phyloP scores from a whole-genome alignment of 2,329 filamentous ascomycete species.

The Aaosphaeria arxii region DNA sequence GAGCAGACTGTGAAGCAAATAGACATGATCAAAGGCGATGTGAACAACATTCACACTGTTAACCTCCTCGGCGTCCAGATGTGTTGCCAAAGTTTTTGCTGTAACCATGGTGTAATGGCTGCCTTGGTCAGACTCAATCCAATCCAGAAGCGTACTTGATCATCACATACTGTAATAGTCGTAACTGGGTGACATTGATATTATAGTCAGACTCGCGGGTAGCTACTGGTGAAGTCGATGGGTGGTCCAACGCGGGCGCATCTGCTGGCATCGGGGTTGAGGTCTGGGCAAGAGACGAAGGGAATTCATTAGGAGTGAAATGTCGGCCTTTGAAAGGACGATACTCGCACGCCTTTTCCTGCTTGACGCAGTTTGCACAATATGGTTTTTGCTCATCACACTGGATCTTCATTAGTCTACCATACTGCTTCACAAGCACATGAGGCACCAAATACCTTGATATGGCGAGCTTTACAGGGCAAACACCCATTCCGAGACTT shows the following conservation, averaged over 20 bases:
- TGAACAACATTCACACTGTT: slow-evolving; percentile 21
- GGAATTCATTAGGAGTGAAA: background rate
- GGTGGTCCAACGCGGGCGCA: slow-evolving; percentile 1
- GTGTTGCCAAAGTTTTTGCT: slow-evolving; percentile 16
- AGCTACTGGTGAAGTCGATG: background rate
- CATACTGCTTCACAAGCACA: background rate
- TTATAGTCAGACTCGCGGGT: no score
- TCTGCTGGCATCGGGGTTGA: slow-evolving; percentile 17
- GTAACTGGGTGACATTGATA: slow-evolving; percentile 20
- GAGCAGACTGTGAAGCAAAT: slow-evolving; percentile 44
- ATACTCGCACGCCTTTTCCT: slow-evolving; percentile 26
- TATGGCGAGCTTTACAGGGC: slow-evolving; percentile 12
- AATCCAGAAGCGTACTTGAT: no score
- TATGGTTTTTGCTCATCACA: slow-evolving; percentile 30
- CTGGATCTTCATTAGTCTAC: slow-evolving; percentile 5
- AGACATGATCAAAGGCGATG: slow-evolving; percentile 41
- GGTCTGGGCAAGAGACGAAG: slow-evolving; percentile 8
- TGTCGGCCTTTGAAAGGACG: slow-evolving; percentile 10
- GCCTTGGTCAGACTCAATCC: no score
- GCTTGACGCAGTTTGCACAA: slow-evolving; percentile 29
- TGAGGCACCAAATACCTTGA: slow-evolving; percentile 15
- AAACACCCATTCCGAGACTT: background rate
- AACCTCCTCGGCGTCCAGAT: slow-evolving; percentile 15
- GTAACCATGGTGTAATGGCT: slow-evolving; percentile 26
- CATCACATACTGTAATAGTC: slow-evolving; percentile 18